Base-by-base conservation (phyloP, 495 filamentous ascomycete genomes). In the Massariosphaeria phaeospora region DNA sequence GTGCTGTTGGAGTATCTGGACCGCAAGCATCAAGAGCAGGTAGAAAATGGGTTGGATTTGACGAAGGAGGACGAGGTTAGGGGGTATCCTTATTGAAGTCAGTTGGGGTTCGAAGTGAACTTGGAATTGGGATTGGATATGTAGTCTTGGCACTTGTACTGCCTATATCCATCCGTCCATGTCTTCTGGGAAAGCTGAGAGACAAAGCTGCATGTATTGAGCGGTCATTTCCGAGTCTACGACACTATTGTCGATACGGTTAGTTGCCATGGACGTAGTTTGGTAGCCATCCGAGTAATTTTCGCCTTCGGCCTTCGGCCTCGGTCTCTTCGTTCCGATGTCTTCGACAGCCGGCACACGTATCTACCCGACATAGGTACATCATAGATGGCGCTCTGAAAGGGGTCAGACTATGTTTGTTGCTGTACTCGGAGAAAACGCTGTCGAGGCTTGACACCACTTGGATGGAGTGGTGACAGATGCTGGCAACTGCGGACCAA, bases 1-100 rank as follows among this genome's bases (percentile, higher is more conserved):
- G 83, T 94, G 2, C 67, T 96, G 67, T 69, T 95, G 59, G 86
- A 90, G 72, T 96, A 82, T 72, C 66, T 96, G 66, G 90, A 95
- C 72, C 62, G 60, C 66, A 86, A 85, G 73, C 88, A 94, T 73
- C 67, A 76, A 67, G 83, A 87, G 70, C 88, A 95, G 77, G 63
- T 93, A 15, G 75, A 71, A 24, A 70, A 64, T 10, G 88, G 90
- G 11, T 34, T 73, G 43, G 66, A 67, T 17, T 11, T 70, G 54
- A 30, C 21, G 25, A 66, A 61, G 45, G 67, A 70, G 57, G 70
- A 71, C 17, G 69, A 70, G n/a, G 35, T 56, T 7, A 15, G 53
- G 25, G 23, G 30, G 33, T 66, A 66, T 54, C 64, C 64, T 2
- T 64, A 33, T 33, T 7, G 30, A 7, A 33, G 8, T 33, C n/a